These are phyloP conservation scores for Amoebophrya sp. DNA, from an alignment of 169 alveolate species.

Conservation along the genomic window DNA sequence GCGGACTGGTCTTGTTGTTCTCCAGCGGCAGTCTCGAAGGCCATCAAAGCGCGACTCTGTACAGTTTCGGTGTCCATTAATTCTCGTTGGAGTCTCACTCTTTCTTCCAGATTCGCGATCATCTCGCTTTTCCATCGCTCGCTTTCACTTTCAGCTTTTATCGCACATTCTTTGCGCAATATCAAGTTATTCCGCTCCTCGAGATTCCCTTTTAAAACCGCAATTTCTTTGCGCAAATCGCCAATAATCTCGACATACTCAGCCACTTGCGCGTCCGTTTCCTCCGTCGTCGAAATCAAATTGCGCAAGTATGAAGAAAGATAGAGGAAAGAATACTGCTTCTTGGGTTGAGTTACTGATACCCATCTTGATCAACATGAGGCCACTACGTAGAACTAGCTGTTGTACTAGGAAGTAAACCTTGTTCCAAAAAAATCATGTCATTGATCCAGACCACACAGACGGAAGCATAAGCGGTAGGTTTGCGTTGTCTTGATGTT, in stretches of 20 bases:
- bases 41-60: background rate
- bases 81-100: background rate
- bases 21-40: too few relatives aligned
- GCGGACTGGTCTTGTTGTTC: too few relatives aligned
- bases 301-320: too few relatives aligned
- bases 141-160: background rate
- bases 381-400: too few relatives aligned
- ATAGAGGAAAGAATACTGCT: too few relatives aligned
- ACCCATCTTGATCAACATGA: too few relatives aligned
- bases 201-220: background rate
- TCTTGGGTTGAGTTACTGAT: too few relatives aligned
- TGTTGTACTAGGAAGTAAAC: too few relatives aligned
- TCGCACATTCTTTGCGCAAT: background rate
- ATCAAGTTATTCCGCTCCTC: background rate
- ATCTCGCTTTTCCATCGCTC: background rate
- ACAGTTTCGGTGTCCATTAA: background rate
- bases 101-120: background rate
- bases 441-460: too few relatives aligned
- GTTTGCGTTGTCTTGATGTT: background rate
- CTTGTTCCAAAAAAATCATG: too few relatives aligned
- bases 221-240: background rate
- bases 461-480: too few relatives aligned
- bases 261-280: background rate
- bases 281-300: background rate
- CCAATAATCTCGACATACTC: background rate